These are phyloP conservation scores for Claviceps africana DNA, from an alignment of 2,329 filamentous ascomycete genomes.

Conservation along the genomic window DNA sequence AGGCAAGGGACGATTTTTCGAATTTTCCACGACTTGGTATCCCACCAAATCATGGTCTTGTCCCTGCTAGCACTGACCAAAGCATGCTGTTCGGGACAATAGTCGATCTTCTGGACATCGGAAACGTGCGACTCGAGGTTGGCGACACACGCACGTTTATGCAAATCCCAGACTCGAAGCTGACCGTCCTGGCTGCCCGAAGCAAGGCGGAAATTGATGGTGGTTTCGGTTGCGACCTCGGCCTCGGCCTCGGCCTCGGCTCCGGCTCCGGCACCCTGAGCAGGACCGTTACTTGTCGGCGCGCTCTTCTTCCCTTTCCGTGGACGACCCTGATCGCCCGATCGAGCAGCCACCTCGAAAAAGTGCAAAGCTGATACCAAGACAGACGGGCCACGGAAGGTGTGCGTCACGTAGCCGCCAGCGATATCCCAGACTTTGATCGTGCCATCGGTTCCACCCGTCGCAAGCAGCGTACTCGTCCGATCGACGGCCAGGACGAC, in stretches of 20 bases:
- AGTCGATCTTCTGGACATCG: constrained; percentile 79
- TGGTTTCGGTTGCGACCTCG: constrained; percentile 22
- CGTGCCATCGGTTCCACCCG: constrained; percentile 80
- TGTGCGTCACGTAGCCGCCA: constrained; percentile 85
- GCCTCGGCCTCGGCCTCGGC: constrained; percentile 25
- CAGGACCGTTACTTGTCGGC: constrained; percentile 19
- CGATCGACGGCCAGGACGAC: constrained; percentile 73
- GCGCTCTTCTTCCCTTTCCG: constrained; percentile 22
- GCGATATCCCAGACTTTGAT: constrained; percentile 96
- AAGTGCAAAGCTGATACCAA: constrained; percentile 84
- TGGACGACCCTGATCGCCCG: constrained; percentile 13
- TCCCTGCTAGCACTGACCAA: constrained; percentile 80
- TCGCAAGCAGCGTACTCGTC: constrained; percentile 80
- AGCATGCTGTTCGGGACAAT: constrained; percentile 57
- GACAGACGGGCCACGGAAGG: constrained; percentile 83
- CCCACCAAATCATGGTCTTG: constrained; percentile 90
- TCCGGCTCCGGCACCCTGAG: constrained; percentile 27
- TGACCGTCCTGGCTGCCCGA: constrained; percentile 92
- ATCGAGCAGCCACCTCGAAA: constrained; percentile 55
- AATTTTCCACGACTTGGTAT: constrained; percentile 70
- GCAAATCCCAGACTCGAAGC: constrained; percentile 79
- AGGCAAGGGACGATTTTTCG: constrained; percentile 69
- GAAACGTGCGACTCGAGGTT: constrained; percentile 86
- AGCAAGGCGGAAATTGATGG: constrained; percentile 60
- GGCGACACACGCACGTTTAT: constrained; percentile 64